A percentile compares a stretch with the other conserved stretches of the same genome.
Conservation (phyloP, 495 filamentous ascomycete genomes). For the Haplographium delicatum region DNA sequence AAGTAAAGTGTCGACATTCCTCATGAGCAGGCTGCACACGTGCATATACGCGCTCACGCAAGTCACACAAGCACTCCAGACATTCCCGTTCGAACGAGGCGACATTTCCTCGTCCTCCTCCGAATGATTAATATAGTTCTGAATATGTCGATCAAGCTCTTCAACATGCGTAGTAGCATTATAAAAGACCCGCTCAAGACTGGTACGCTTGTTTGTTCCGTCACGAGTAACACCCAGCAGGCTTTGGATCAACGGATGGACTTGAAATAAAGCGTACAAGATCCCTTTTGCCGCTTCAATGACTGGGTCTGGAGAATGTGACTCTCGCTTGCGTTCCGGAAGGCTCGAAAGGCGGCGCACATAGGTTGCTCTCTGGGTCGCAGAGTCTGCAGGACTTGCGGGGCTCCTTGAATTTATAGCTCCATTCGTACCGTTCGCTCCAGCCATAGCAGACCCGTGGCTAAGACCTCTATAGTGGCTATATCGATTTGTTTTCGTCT, state of each 20-base stretch:
- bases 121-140: slow-evolving; percentile 53
- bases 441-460: slow-evolving; percentile 68
- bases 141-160: slow-evolving; percentile 66
- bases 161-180: slow-evolving; percentile 71
- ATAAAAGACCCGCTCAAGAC: slow-evolving; percentile 72
- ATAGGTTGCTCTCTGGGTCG: slow-evolving; percentile 51
- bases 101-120: slow-evolving; percentile 42
- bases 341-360: slow-evolving; percentile 77
- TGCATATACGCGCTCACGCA: slow-evolving; percentile 74
- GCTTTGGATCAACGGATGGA: slow-evolving; percentile 69
- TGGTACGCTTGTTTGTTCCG: slow-evolving; percentile 60
- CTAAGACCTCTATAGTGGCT: slow-evolving; percentile 80
- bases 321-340: slow-evolving; percentile 71
- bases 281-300: slow-evolving; percentile 82
- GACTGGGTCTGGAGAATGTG: slow-evolving; percentile 53
- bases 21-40: slow-evolving; percentile 63
- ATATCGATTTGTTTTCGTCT: slow-evolving; percentile 64
- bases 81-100: slow-evolving; percentile 58
- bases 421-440: slow-evolving; percentile 33
- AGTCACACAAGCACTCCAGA: slow-evolving; percentile 58
- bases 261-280: slow-evolving; percentile 75
- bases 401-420: slow-evolving; percentile 45
- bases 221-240: slow-evolving; percentile 67
- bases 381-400: slow-evolving; percentile 50
- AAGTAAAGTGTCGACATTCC: slow-evolving; percentile 65